These are phyloP conservation scores for Verticillium longisporum DNA, from an alignment of 2,329 filamentous ascomycete species.

Conservation along the genomic window DNA sequence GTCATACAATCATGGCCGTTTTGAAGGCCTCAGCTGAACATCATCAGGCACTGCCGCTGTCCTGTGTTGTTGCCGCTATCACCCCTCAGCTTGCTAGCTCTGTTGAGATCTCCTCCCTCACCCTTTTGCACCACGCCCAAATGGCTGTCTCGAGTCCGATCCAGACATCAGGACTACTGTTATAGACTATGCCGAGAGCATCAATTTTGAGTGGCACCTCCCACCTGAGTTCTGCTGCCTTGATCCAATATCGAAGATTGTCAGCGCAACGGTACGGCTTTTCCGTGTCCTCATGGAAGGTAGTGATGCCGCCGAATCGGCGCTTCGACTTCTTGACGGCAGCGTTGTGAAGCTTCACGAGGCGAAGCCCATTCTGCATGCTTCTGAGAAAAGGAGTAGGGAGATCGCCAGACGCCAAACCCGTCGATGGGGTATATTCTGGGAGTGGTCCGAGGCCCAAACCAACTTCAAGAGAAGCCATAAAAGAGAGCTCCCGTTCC, in stretches of 20 bases:
- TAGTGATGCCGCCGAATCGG: conserved; percentile 82
- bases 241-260: conserved; percentile 92
- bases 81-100: conserved; percentile 40
- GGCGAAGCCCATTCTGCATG: conserved; percentile 70
- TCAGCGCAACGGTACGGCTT: conserved; percentile 94
- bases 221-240: conserved; percentile 91
- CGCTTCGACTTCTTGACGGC: conserved; percentile 77
- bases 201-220: conserved; percentile 79
- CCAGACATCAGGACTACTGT: conserved; percentile 65
- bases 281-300: conserved; percentile 83
- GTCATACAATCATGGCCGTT: conserved; percentile 10
- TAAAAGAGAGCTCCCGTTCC: conserved; percentile 74
- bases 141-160: conserved; percentile 76
- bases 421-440: conserved; percentile 50
- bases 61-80: neutral
- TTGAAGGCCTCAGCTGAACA: conserved; percentile 2
- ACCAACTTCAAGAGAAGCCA: conserved; percentile 64
- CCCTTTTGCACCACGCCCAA: conserved; percentile 73
- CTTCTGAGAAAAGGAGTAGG: conserved; percentile 68
- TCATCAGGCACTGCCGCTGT: neutral
- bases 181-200: conserved; percentile 79
- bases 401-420: conserved; percentile 30
- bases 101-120: conserved; percentile 73
- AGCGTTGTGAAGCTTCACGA: conserved; percentile 86
- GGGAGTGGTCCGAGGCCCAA: conserved; percentile 55